These are phyloP conservation scores for Massariosphaeria phaeospora DNA, from an alignment of 495 filamentous ascomycete species.

Conservation along the genomic window DNA sequence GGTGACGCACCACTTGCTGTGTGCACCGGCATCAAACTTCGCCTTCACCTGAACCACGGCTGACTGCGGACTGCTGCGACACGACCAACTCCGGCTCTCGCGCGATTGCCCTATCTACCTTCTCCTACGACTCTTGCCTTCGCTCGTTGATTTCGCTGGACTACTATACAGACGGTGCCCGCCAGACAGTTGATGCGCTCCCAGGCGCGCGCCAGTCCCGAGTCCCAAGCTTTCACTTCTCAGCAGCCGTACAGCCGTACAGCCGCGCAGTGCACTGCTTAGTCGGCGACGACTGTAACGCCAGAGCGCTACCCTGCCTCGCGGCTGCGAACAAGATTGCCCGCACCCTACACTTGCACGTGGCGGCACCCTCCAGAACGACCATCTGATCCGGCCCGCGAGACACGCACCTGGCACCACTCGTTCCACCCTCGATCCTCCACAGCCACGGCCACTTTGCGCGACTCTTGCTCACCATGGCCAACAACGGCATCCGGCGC, in stretches of 20 bases:
- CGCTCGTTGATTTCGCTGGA: neutral
- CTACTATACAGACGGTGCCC: neutral
- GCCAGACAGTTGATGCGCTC: too few species aligned
- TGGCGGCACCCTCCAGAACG: neutral
- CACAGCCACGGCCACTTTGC: conserved; percentile 4
- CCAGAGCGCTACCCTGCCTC: too few species aligned
- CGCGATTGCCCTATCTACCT: neutral
- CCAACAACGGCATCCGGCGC: conserved; percentile 50
- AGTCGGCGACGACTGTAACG: too few species aligned
- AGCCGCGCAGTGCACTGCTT: too few species aligned
- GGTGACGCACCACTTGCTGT: conserved; percentile 1
- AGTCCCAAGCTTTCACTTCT: too few species aligned
- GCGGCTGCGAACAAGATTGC: neutral
- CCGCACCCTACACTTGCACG: neutral
- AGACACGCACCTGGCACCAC: conserved; percentile 7
- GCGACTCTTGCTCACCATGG: conserved; percentile 17
- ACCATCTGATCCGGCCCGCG: neutral
- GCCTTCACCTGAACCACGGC: too few species aligned
- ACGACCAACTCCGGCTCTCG: neutral
- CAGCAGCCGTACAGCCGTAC: too few species aligned
- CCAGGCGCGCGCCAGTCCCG: too few species aligned
- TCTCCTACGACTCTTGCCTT: neutral
- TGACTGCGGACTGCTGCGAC: neutral
- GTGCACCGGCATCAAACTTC: neutral
- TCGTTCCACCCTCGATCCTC: neutral